Base-by-base conservation (phyloP, 2,329 filamentous ascomycete genomes). In the Volutella citrinella region DNA sequence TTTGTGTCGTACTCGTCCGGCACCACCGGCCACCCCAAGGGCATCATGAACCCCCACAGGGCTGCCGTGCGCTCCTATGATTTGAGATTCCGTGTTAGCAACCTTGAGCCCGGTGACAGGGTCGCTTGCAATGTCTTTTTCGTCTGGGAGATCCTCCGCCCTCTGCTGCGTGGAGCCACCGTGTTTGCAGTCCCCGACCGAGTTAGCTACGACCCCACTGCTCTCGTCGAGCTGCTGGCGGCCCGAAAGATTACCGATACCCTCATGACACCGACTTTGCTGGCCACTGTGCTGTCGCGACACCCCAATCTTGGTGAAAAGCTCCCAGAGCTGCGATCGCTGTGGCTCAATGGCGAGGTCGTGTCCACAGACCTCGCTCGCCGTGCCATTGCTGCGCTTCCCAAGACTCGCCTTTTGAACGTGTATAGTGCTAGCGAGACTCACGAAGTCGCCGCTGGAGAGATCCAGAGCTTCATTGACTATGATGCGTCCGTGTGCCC, bases 71-170 rank as follows among this genome's bases (percentile, higher is more conserved):
- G 76, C 18, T 90, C 85, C 7, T 90, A 90, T 55, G 69, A 87
- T 48, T 60, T 87, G 43, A 70, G 86, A 57, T 90, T 90, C 52
- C 68, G 65, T 9, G 59, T 90, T 30, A 83, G 79, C 45, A 81
- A 90, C 55, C 66, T 87, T 4, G 62, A 72, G 13, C 81, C 80
- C 0, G 84, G 84, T 12, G 86, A 89, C 48, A 76, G 86, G 7
- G 84, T 90, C 10, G 86, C 86, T n/a, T 90, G 85, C 64, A 91
- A 90, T 66, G 86, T 90, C 39, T 91, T 90, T 60, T 91, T 91
- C 55, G 73, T 90, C 28, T 91, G 86, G 86, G 86, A 91, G 57
- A 89, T 90, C 36, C 60, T 91, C 34, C 82, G 86, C 6, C 86
- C 86, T 8, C 67, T 91, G 27, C 57, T 91, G 34, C 76, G 85